These are phyloP conservation scores for Didymella sp. DNA, from an alignment of 2,329 filamentous ascomycete species.

Conservation along the genomic window DNA sequence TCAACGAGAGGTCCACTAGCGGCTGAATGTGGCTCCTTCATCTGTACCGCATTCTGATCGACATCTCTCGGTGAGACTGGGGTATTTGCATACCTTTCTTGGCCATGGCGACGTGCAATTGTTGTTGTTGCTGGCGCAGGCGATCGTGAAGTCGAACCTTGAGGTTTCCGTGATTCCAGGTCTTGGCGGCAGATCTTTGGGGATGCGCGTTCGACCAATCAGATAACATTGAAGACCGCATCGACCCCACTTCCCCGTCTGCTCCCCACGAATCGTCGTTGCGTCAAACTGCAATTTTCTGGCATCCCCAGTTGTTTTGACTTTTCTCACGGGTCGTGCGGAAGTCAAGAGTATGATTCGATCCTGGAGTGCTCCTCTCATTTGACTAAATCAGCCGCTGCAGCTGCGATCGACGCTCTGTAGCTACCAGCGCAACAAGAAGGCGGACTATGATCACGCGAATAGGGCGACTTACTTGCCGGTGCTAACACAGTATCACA, in stretches of 20 bases:
- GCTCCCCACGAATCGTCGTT: background rate
- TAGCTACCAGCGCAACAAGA: background rate
- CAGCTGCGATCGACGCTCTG: no score
- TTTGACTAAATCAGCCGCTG: background rate
- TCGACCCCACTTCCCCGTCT: background rate
- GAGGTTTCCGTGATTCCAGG: constrained; percentile 32
- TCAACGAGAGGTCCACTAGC: background rate
- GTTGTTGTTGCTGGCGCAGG: constrained; percentile 23
- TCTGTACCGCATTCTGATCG: background rate
- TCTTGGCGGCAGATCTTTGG: constrained; percentile 30
- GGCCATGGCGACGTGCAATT: constrained; percentile 37
- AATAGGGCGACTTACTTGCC: background rate
- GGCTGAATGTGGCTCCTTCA: background rate
- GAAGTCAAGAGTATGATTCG: background rate
- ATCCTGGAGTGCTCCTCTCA: background rate
- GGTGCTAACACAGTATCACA: background rate
- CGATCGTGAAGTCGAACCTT: constrained; percentile 17
- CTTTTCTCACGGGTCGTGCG: no score
- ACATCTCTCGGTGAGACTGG: background rate
- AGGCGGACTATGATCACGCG: background rate
- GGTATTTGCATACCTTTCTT: constrained; percentile 42
- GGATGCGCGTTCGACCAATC: constrained; percentile 25
- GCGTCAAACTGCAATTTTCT: background rate
- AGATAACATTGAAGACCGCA: constrained; percentile 20
- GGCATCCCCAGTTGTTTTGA: background rate